Base-by-base conservation (phyloP, 164 flowering plant species). In the Nelumbo lutea region DNA sequence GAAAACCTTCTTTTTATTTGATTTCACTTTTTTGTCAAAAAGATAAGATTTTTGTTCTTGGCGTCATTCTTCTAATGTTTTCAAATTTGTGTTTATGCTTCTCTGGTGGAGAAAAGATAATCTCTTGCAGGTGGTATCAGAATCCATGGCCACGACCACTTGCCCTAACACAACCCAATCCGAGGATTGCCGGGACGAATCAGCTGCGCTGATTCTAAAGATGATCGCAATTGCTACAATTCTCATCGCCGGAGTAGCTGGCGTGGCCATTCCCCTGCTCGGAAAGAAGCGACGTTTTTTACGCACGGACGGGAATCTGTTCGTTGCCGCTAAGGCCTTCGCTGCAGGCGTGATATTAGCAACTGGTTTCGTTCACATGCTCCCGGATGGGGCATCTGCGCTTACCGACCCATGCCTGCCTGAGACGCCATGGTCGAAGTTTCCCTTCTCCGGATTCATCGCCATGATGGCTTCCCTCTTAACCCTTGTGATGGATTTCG, bases 321-420 rank as follows among this genome's bases (percentile, higher is more conserved):
- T 94, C 69, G 81, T 87, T 8, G 87, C 86, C 0, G 90, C 94
- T 11, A 94, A 91, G 69, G 97, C 98, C 45, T 94, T 94, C 50
- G 98, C 97, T 0, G 98, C 97, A 3, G 98, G 98, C 41, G 97
- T 94, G 4, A 94, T 94, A 58, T 87, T 94, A 3, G 96, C 98
- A 6, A 94, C 98, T 0, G 98, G 94, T 0, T 94, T 94, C 67
- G 97, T 94, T 42, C 98, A 94, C 81, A 94, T 94, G 91, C 78
- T 94, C 3, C 80, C 98, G 1, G 97, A 75, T 64, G 96, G 86
- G 40, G 56, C 89, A 1, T 38, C 74, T 5, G 88, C 95, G 6
- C 76, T 94, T 0, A 66, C 87, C 42, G 72, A 85, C 65, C 63
- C 85, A 11, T 94, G 98, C 65, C 73, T 94, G n/a, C 98, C 96